Base-by-base conservation (phyloP, 768 basidiomycete genomes). In the Kwoniella dendrophila region DNA sequence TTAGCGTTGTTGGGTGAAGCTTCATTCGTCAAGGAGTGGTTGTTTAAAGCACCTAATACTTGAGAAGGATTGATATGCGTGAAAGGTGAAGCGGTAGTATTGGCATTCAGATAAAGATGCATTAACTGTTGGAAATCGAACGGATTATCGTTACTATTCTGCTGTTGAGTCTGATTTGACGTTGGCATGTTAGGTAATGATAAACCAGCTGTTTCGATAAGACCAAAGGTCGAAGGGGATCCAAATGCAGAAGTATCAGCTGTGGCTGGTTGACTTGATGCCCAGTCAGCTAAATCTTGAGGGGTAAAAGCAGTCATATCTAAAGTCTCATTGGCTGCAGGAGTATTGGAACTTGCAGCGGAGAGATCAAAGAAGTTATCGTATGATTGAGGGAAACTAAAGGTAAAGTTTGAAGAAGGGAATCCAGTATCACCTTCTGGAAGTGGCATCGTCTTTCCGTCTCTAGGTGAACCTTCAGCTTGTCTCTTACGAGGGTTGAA, bases 31-130 rank as follows among this genome's bases (percentile, higher is more conserved):
- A 44, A 82, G 27, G 10, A 14, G 34, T 40, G 62, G 33, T 50
- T 36, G 82, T 62, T 29, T 16, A 27, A 34, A 36, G 75, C 66
- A 54, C 74, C 79, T 26, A 84, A 78, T 44, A 95, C 89, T 80
- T 95, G 91, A n/a, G 89, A 88, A 7, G 94, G 94, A 81, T 97
- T 91, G 62, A 97, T 89, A 54, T 79, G 78, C 0, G 79, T 80
- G 69, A 73, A 80, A 4, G 71, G 73, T 16, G 71, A 67, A 1
- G 75, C 73, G n/a, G 73, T 61, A 16, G 74, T 61, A 43, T 74
- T 76, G 33, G 79, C 70, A 22, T 77, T 72, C 49, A 78, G 68
- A 59, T 78, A 80, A 20, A 79, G 66, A 24, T 76, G 72, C 78
- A 80, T 79, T 32, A 79, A 64, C 55, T 79, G 78, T 44, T 78